Conservation (phyloP, 306 rosid genomes). For the Gleditsia sinensis region DNA sequence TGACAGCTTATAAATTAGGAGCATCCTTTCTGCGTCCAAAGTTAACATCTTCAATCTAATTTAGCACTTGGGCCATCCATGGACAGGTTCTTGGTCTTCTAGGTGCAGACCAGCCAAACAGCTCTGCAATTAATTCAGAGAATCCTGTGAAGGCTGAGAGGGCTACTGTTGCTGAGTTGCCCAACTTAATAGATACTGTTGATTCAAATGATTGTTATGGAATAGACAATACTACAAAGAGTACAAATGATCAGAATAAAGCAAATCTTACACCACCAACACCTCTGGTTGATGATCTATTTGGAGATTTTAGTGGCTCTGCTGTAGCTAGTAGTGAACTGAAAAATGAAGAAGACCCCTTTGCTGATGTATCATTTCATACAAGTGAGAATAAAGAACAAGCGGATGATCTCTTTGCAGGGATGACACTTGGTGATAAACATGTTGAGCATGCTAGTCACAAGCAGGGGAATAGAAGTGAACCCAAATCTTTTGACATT, state of each 20-base stretch:
- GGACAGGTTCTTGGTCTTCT: slow-evolving; percentile 78
- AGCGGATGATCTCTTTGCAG: slow-evolving; percentile 76
- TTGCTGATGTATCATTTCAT: slow-evolving; percentile 85
- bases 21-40: background rate
- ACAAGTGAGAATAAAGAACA: slow-evolving; percentile 55
- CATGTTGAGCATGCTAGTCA: slow-evolving; percentile 42
- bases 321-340: slow-evolving; percentile 43
- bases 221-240: slow-evolving; percentile 41
- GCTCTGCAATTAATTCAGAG: slow-evolving; percentile 47
- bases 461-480: slow-evolving; percentile 42
- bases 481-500: slow-evolving; percentile 62
- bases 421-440: slow-evolving; percentile 66
- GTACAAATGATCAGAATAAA: slow-evolving; percentile 42
- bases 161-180: slow-evolving; percentile 53
- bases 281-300: slow-evolving; percentile 77
- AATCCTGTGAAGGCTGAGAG: slow-evolving; percentile 47
- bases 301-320: slow-evolving; percentile 65
- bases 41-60: slow-evolving; percentile 15
- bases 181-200: slow-evolving; percentile 84
- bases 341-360: slow-evolving; percentile 80
- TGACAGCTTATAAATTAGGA: slow-evolving; percentile 13
- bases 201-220: slow-evolving; percentile 52
- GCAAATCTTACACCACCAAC: slow-evolving; percentile 47
- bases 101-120: slow-evolving; percentile 62
- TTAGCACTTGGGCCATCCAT: slow-evolving; percentile 30